Evolutionary conservation across 1,284 basidiomycete genomes (phyloP), one percentile per base, ranked within the genome.

Genomic region (Trichosporon sp.): DNA sequence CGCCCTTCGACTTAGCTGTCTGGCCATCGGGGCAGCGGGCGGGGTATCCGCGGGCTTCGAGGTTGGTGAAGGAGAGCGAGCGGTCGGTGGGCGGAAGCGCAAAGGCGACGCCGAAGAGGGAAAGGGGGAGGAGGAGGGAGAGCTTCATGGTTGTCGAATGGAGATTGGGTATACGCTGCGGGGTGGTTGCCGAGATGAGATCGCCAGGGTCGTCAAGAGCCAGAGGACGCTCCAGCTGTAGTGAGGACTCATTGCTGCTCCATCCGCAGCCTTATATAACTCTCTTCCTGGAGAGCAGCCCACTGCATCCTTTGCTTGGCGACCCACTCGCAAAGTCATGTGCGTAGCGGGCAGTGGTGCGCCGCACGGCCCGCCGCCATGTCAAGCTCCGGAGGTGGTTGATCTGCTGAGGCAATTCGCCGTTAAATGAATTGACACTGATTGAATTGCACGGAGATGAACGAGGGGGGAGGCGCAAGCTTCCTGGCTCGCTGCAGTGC

Each of bases 21-120:
- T 63, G 59, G 8, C 59, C 59, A 0, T 12, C 6, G 32, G 59
- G 59, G 16, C 59, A 63, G 59, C 59, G 59, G 14, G 11, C 1
- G 32, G 59, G 59, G 16, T 63, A 63, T 32, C 59, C 59, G 59
- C 59, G 59, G 5, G 59, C 31, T 12, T 63, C 59, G 59, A 63
- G 59, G 59, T 63, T 21, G 19, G 51, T 54, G 19, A 54, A 54
- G 19, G 51, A 54, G 6, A 54, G 59, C 32, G 59, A 32, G 31
- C 59, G 31, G 59, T 63, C 59, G 59, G 59, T 19, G 8, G 51
- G 51, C 8, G 51, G 51, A 4, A 54, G 51, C 4, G 59, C 59
- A 14, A 35, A 7, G 5, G 59, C 59, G 31, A 12, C 32, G 14
- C 31, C 31, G 59, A 32, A 35, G 59, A 63, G 59, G 6, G 21